Conservation (phyloP, 768 basidiomycete genomes). For the Russula vinacea region DNA sequence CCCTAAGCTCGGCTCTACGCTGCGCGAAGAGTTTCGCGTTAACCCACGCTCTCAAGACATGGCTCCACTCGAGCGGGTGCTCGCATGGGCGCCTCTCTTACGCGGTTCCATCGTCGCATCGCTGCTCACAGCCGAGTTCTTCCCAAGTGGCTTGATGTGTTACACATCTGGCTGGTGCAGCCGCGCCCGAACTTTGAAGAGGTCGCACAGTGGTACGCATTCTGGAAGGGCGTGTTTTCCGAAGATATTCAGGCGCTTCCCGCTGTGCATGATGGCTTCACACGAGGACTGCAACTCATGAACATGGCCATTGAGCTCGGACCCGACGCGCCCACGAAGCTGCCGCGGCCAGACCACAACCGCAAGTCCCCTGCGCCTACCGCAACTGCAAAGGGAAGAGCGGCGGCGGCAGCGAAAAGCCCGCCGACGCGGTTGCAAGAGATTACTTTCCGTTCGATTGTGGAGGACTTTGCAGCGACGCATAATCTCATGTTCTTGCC, state of each 20-base stretch:
- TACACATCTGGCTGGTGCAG: conserved; percentile 92
- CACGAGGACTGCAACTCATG: conserved; percentile 87
- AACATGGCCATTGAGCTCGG: conserved; percentile 89
- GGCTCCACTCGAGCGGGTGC: conserved; percentile 69
- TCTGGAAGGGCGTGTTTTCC: conserved; percentile 82
- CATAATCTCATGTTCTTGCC: conserved; percentile 90
- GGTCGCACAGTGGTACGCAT: conserved; percentile 88
- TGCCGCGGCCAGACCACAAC: conserved; percentile 68
- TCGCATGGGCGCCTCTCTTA: conserved; percentile 74
- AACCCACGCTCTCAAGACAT: conserved; percentile 91
- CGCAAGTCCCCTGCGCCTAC: conserved; percentile 35
- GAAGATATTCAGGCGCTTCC: conserved; percentile 62
- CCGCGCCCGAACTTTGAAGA: conserved; percentile 86
- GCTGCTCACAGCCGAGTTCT: conserved; percentile 87
- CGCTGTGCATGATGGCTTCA: conserved; percentile 77
- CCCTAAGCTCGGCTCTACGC: conserved; percentile 78
- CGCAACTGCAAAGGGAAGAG: conserved; percentile 38
- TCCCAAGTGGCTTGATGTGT: conserved; percentile 92
- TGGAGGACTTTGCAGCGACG: conserved; percentile 82
- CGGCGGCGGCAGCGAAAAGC: conserved; percentile 32
- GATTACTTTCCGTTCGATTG: conserved; percentile 89
- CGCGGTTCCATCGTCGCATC: conserved; percentile 76
- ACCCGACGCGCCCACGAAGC: conserved; percentile 61
- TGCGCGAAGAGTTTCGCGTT: conserved; percentile 84
- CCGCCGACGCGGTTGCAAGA: conserved; percentile 63